Percentiles rank a stretch among this genome's conserved stretches.
Evolutionary conservation across 2,329 filamentous ascomycete genomes (phyloP).

Genomic region (Colletotrichum neosansevieriae): DNA sequence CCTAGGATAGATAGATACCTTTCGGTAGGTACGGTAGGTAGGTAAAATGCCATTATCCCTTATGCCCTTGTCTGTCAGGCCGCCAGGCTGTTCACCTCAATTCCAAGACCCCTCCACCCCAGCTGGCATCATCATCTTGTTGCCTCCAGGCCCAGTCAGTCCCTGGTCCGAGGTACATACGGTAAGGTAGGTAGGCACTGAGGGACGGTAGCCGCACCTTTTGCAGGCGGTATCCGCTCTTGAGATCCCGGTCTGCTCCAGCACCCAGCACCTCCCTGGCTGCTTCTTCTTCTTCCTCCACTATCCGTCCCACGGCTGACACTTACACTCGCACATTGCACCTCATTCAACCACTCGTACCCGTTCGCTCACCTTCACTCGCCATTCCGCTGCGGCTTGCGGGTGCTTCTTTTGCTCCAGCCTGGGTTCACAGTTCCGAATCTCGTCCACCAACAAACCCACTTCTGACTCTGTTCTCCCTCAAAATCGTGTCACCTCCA

Average conservation of each 20-base stretch:
- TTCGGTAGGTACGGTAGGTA: too few relatives aligned
- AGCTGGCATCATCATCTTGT: too few relatives aligned
- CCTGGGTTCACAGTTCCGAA: neutral
- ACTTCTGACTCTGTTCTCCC: constrained; percentile 3
- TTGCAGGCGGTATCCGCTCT: neutral
- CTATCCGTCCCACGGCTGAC: constrained; percentile 8
- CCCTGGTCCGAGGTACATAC: too few relatives aligned
- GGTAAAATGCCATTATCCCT: too few relatives aligned
- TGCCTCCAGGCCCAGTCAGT: too few relatives aligned
- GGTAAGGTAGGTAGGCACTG: too few relatives aligned
- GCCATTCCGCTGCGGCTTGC: constrained; percentile 6
- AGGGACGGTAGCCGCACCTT: too few relatives aligned
- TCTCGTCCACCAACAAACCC: constrained; percentile 7
- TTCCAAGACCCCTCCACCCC: too few relatives aligned
- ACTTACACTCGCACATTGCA: constrained; percentile 28
- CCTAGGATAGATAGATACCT: too few relatives aligned
- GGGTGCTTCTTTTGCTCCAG: constrained; percentile 20
- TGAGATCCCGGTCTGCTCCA: constrained; percentile 3
- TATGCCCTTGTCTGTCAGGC: too few relatives aligned
- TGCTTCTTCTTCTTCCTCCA: constrained; percentile 17
- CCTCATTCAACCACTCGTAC: constrained; percentile 8
- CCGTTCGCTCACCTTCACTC: neutral
- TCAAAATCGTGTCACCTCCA: constrained; percentile 14
- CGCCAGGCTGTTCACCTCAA: too few relatives aligned
- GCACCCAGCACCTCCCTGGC: constrained; percentile 23